Evolutionary conservation across 176 grass and related monocot genomes (phyloP).

Genomic region (Hyparrhenia diplandra): DNA sequence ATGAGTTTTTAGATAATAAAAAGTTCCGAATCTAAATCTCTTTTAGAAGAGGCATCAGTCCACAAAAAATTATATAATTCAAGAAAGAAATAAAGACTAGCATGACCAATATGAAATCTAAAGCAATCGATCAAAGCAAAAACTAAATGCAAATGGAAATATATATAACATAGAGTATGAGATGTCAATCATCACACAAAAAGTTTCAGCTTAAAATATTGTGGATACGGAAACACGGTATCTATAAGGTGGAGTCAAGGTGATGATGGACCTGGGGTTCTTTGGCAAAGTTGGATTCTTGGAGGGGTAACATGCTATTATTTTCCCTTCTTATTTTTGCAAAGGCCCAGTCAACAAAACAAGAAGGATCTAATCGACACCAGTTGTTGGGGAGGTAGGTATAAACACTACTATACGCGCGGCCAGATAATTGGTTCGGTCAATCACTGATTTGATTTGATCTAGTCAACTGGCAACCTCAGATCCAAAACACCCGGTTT

Average conservation of each 20-base stretch:
- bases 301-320: not conserved
- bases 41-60: no score
- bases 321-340: not conserved
- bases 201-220: not conserved
- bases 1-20: not conserved
- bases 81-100: no score
- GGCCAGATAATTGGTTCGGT: not conserved
- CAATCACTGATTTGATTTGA: no score
- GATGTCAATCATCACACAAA: not conserved
- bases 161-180: no score
- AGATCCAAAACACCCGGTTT: not conserved
- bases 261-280: not conserved
- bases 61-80: no score
- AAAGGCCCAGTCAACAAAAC: slow-evolving; percentile 8
- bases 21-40: not conserved
- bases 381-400: not conserved
- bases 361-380: not conserved
- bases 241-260: not conserved
- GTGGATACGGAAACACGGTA: not conserved
- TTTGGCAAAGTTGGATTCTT: not conserved
- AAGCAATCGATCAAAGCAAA: no score
- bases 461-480: not conserved
- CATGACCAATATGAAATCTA: no score
- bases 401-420: not conserved
- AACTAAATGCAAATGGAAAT: no score